Evolutionary conservation across 169 alveolate genomes (phyloP).

Genomic region (Toxoplasma gondii): DNA sequence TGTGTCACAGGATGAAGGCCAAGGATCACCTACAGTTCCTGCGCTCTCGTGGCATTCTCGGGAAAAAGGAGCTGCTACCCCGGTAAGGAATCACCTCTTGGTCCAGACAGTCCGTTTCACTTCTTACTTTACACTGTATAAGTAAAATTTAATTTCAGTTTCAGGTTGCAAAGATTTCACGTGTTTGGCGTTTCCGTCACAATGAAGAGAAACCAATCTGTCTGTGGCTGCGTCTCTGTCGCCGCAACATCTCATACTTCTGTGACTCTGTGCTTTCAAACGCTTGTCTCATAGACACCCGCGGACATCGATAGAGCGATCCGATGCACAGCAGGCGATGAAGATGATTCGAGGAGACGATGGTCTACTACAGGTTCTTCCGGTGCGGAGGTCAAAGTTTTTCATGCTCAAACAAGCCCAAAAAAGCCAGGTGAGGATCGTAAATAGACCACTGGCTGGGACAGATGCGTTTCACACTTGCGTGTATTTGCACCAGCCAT

Average conservation of each 20-base stretch:
- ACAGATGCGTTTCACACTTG: no score
- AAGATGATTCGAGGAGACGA: slow-evolving; percentile 37
- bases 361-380: slow-evolving; percentile 31
- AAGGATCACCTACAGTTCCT: slow-evolving; percentile 9
- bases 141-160: no score
- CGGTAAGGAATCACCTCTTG: not conserved
- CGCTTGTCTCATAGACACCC: slow-evolving; percentile 21
- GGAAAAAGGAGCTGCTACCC: slow-evolving; percentile 34
- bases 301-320: slow-evolving; percentile 5
- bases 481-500: no score
- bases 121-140: no score
- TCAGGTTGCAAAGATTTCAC: no score
- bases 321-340: slow-evolving; percentile 38
- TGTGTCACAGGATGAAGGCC: slow-evolving; percentile 25
- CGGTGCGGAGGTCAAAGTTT: not conserved
- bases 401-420: slow-evolving; percentile 7
- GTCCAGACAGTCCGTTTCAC: not conserved
- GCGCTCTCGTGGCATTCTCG: slow-evolving; percentile 17
- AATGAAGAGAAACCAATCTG: no score
- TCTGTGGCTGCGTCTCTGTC: no score
- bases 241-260: no score
- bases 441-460: not conserved
- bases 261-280: no score
- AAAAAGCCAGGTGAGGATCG: slow-evolving; percentile 3
- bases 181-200: no score